Percentiles rank a stretch among this genome's conserved stretches.
These are phyloP conservation scores for Biscogniauxia marginata DNA, from an alignment of 2,329 filamentous ascomycete genomes.

Conservation along the genomic window DNA sequence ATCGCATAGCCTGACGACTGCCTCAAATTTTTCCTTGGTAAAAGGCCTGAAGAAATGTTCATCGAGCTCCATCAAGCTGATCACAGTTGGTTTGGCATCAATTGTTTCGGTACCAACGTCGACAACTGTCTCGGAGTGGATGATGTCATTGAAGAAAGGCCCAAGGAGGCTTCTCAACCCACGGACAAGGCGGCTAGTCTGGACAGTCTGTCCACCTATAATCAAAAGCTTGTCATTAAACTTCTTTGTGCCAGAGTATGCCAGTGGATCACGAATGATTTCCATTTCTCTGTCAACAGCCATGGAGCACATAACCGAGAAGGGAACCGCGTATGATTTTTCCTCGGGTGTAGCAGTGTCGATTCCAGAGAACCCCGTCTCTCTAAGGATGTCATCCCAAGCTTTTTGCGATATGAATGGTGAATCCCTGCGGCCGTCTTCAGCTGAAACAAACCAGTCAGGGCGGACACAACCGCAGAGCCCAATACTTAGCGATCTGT, in stretches of 20 bases:
- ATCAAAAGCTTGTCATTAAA: constrained; percentile 19
- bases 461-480: constrained; percentile 2
- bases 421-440: constrained; percentile 2
- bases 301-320: constrained; percentile 16
- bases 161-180: constrained; percentile 6
- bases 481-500: constrained; percentile 3
- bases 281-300: constrained; percentile 29
- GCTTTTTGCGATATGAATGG: constrained; percentile 3
- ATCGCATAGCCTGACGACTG: constrained; percentile 8
- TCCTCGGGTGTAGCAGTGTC: constrained; percentile 19
- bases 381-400: constrained; percentile 25
- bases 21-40: constrained; percentile 9
- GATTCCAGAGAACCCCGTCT: constrained; percentile 30
- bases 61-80: constrained; percentile 31
- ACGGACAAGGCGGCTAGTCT: constrained; percentile 5
- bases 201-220: constrained; percentile 15
- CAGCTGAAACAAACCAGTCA: constrained; percentile 6
- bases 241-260: neutral
- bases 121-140: constrained; percentile 2
- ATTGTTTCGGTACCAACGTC: neutral
- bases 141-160: constrained; percentile 8
- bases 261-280: constrained; percentile 6
- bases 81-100: constrained; percentile 3
- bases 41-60: constrained; percentile 27
- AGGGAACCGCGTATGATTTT: neutral